Percentiles rank a stretch among this genome's conserved stretches.
Evolutionary conservation across 2,329 filamentous ascomycete genomes (phyloP).

Genomic region (Scleromitrula shiraiana): DNA sequence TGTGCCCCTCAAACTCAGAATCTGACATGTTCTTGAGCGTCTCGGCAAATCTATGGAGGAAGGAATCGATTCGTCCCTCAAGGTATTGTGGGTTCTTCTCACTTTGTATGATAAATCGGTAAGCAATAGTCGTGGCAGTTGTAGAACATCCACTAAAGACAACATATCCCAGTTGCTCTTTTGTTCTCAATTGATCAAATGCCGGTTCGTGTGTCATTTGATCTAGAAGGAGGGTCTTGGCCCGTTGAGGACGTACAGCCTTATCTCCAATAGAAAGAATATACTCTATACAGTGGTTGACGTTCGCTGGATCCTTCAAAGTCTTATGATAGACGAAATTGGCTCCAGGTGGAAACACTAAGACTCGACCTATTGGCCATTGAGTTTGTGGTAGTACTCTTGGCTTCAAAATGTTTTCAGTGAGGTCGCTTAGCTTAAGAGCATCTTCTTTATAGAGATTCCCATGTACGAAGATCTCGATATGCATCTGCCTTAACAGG

Average conservation of each 20-base stretch:
- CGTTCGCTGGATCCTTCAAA: constrained; percentile 78
- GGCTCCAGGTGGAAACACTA: constrained; percentile 69
- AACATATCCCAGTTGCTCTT: constrained; percentile 95
- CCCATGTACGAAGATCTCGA: constrained; percentile 83
- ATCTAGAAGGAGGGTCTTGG: constrained; percentile 72
- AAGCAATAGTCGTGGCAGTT: constrained; percentile 71
- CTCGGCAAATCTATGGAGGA: constrained; percentile 60
- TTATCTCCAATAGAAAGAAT: constrained; percentile 63
- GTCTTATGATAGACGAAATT: constrained; percentile 78
- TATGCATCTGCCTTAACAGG: constrained; percentile 72
- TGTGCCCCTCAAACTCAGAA: constrained; percentile 81
- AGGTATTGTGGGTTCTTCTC: constrained; percentile 79
- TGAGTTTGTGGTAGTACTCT: constrained; percentile 66
- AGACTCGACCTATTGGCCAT: constrained; percentile 69
- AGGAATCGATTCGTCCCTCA: constrained; percentile 79
- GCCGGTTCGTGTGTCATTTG: constrained; percentile 90
- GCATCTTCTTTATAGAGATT: constrained; percentile 94
- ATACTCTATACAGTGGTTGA: constrained; percentile 81
- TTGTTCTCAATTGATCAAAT: constrained; percentile 90
- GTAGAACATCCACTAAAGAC: constrained; percentile 75
- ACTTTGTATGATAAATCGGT: constrained; percentile 87
- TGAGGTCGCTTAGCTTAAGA: constrained; percentile 71
- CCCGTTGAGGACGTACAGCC: constrained; percentile 60
- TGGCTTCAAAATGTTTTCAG: constrained; percentile 71
- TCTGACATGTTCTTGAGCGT: constrained; percentile 69